phyloP scores from a whole-genome alignment of 1,284 basidiomycete genomes.

The Peniophora sp. region DNA sequence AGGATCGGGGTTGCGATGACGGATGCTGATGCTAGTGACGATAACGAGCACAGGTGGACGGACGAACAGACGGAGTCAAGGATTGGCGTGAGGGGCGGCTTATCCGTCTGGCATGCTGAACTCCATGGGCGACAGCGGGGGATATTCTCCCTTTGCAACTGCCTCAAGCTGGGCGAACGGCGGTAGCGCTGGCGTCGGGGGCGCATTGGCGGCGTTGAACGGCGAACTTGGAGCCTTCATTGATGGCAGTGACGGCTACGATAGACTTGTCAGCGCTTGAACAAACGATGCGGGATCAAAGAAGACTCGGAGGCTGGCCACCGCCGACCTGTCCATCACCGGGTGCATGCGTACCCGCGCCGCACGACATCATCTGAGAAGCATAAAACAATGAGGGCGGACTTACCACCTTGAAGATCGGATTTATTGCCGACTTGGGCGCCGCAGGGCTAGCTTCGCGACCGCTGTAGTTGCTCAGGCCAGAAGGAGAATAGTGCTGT shows the following conservation, averaged over 20 bases:
- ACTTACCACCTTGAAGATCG: constrained; percentile 88
- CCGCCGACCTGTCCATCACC: no score
- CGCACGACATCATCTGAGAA: no score
- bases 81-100: no score
- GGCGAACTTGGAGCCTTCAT: constrained; percentile 4
- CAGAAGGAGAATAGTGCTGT: constrained; percentile 23
- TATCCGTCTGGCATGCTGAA: constrained; percentile 45
- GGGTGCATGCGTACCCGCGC: no score
- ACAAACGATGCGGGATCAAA: background rate
- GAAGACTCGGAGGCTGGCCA: background rate
- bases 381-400: no score
- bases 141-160: constrained; percentile 66
- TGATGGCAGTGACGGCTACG: constrained; percentile 43
- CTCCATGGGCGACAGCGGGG: constrained; percentile 65
- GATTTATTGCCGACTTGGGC: constrained; percentile 70
- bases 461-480: constrained; percentile 22
- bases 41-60: constrained; percentile 3
- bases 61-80: constrained; percentile 11
- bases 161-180: constrained; percentile 75
- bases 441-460: constrained; percentile 42
- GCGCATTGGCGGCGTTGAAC: constrained; percentile 11
- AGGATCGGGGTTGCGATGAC: constrained; percentile 10
- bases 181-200: constrained; percentile 49
- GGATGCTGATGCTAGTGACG: background rate
- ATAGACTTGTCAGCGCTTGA: background rate